Evolutionary conservation across 441 rosid genomes (phyloP), one percentile per base, ranked within the genome.

Genomic region (Aquilaria agallochum): DNA sequence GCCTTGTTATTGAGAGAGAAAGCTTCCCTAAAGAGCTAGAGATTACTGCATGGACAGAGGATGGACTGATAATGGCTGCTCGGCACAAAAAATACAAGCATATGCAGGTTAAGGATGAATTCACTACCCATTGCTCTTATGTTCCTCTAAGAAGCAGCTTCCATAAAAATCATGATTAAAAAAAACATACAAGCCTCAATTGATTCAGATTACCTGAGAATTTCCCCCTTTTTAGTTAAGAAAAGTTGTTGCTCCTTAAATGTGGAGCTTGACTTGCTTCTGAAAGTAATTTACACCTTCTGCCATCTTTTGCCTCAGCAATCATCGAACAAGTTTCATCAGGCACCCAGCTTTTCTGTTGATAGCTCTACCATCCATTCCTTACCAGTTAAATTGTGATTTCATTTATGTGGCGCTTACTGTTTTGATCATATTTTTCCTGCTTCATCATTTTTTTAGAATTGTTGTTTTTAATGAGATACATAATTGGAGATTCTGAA

Each of bases 51-150:
- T 89, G 96, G 96, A 92, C 98, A 1, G 93, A 89, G 47, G 97
- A 92, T 68, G 99, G 93, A 36, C 69, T 89, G 49, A 73, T 95
- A 71, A 92, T 95, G 99, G 99, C 98, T 7, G 98, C 97, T 64
- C 83, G 98, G n/a, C 99, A 92, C 81, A 79, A 76, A 77, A 83
- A 73, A 70, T 71, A 92, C 67, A 88, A 83, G 73, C 81, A 89
- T 72, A 69, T 95, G 46, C 97, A 84, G 96, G 99, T 92, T 59
- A 65, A 52, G 59, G 7, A 36, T 36, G 42, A 36, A 36, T 36
- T 64, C 5, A 47, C 42, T 36, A 36, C 42, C 3, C 42, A 36
- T 36, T 36, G 42, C 42, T 36, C 42, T 36, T 13, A 12, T 44
- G 47, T 2, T 6, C 52, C 10, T 64, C 6, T 20, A 14, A 50